Conservation (phyloP, 352 stramenopile species). For the Globisporangium polare region DNA sequence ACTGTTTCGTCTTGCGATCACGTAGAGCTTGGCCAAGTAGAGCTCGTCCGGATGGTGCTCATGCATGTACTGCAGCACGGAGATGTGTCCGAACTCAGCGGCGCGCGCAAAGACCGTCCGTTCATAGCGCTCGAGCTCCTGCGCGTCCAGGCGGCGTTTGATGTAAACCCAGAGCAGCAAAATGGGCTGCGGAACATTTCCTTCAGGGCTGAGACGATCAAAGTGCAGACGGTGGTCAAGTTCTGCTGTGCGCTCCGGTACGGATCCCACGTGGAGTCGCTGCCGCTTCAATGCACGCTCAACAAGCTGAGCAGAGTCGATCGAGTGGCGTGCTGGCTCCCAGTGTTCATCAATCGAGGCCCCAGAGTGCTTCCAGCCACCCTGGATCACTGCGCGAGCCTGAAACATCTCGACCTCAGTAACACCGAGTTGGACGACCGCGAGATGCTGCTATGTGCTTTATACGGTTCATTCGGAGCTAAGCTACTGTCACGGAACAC, state of each 20-base stretch:
- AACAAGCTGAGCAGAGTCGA: background rate
- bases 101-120: background rate
- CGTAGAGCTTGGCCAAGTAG: background rate
- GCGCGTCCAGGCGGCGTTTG: background rate
- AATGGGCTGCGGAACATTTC: background rate
- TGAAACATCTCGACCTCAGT: too few relatives aligned
- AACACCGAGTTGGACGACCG: too few relatives aligned
- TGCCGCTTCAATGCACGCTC: background rate
- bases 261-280: background rate
- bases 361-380: too few relatives aligned
- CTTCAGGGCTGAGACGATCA: background rate
- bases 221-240: background rate
- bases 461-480: too few relatives aligned
- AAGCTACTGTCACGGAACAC: too few relatives aligned
- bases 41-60: background rate
- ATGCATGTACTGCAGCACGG: constrained; percentile 8
- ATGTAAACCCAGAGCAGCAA: background rate
- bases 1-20: constrained; percentile 1
- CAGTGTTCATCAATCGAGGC: too few relatives aligned
- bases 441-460: too few relatives aligned
- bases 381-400: too few relatives aligned
- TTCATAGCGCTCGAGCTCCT: too few relatives aligned
- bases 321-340: background rate
- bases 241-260: constrained; percentile 5
- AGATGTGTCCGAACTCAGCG: constrained; percentile 1